phyloP scores from a whole-genome alignment of 257 asterid species.

The Fraxinus cuspidata region DNA sequence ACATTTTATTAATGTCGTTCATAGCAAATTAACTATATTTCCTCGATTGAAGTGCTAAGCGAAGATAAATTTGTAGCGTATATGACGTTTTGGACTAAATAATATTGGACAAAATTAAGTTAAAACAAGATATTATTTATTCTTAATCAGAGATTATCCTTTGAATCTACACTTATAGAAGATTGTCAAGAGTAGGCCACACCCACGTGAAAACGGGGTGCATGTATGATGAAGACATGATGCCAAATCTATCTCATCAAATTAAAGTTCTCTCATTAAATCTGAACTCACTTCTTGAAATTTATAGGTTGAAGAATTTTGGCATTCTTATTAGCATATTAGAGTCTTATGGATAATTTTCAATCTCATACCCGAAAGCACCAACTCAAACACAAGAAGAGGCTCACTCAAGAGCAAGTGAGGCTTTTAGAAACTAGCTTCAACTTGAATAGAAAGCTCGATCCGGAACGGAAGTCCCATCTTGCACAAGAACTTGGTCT shows the following conservation, averaged over 20 bases:
- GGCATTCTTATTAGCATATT: not conserved
- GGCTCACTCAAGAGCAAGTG: slow-evolving; percentile 60
- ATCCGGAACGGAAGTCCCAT: slow-evolving; percentile 49
- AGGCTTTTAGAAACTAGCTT: slow-evolving; percentile 52
- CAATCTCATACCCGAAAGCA: slow-evolving; percentile 26
- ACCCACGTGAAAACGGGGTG: slow-evolving; percentile 43
- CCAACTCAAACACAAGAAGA: slow-evolving; percentile 28
- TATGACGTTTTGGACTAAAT: not conserved
- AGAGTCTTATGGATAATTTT: slow-evolving; percentile 33
- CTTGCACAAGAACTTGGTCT: slow-evolving; percentile 59
- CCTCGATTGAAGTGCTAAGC: not conserved
- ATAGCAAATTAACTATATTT: too few species aligned
- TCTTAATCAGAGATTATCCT: not conserved
- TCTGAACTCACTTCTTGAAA: slow-evolving; percentile 8
- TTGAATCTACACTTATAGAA: not conserved
- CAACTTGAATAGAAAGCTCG: slow-evolving; percentile 56
- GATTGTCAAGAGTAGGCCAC: slow-evolving; percentile 42
- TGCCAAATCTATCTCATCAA: slow-evolving; percentile 36
- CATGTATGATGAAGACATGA: slow-evolving; percentile 46
- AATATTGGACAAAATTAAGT: too few species aligned
- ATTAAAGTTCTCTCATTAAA: not conserved
- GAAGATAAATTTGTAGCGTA: too few species aligned
- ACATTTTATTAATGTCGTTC: too few species aligned
- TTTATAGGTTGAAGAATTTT: slow-evolving; percentile 15
- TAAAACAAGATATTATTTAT: too few species aligned